A percentile compares a stretch with the other conserved stretches of the same genome.
phyloP scores from a whole-genome alignment of 2,329 filamentous ascomycete species.

The Cytospora leucostoma region DNA sequence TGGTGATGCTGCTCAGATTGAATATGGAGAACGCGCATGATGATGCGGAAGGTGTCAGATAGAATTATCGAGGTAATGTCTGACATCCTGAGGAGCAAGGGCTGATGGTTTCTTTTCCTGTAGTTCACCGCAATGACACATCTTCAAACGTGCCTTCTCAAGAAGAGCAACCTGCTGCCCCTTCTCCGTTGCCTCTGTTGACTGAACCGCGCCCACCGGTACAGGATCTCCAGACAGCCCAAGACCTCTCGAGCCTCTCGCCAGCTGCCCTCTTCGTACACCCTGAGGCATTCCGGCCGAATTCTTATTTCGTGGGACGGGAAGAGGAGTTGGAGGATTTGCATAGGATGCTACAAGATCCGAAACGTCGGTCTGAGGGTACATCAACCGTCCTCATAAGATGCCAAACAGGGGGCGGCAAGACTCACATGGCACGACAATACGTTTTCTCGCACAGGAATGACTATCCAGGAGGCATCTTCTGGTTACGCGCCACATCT shows the following conservation, averaged over 20 bases:
- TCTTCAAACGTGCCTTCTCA: slow-evolving; percentile 13
- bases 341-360: slow-evolving; percentile 60
- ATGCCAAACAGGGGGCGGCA: slow-evolving; percentile 66
- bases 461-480: slow-evolving; percentile 66
- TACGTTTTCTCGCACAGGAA: slow-evolving; percentile 63
- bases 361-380: slow-evolving; percentile 55
- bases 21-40: slow-evolving; percentile 10
- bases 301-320: slow-evolving; percentile 64
- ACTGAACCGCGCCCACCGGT: slow-evolving; percentile 4
- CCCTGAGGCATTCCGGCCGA: slow-evolving; percentile 62
- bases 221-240: background rate
- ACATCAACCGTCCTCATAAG: slow-evolving; percentile 66
- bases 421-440: slow-evolving; percentile 68
- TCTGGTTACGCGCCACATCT: slow-evolving; percentile 68
- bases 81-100: slow-evolving; percentile 20
- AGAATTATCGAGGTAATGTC: slow-evolving; percentile 20
- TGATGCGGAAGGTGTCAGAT: slow-evolving; percentile 9
- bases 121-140: slow-evolving; percentile 26
- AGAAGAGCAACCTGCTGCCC: slow-evolving; percentile 17
- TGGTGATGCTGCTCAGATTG: slow-evolving; percentile 9
- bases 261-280: slow-evolving; percentile 42
- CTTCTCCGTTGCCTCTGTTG: slow-evolving; percentile 28
- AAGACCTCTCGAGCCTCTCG: slow-evolving; percentile 9
- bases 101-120: slow-evolving; percentile 31
- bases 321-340: slow-evolving; percentile 58